Conservation (phyloP, 2,329 filamentous ascomycete species). For the Aquanectria penicillioides region DNA sequence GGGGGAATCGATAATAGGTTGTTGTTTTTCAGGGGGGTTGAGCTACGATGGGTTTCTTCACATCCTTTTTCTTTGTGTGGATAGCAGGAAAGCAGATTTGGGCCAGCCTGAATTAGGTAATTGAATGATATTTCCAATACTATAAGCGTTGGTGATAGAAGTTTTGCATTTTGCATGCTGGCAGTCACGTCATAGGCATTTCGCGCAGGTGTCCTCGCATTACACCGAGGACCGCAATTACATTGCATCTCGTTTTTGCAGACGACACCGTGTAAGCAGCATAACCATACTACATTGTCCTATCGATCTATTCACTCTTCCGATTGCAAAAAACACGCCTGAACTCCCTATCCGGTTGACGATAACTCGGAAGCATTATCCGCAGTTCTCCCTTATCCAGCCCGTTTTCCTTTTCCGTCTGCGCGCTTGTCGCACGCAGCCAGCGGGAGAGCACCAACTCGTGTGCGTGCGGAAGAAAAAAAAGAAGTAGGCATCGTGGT, state of each 20-base stretch:
- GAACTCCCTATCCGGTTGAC: constrained; percentile 39
- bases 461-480: constrained; percentile 2
- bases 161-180: no score
- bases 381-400: constrained; percentile 25
- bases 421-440: constrained; percentile 8
- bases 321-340: constrained; percentile 32
- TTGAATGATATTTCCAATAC: constrained; percentile 17
- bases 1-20: neutral
- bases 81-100: constrained; percentile 12
- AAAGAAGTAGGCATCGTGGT: constrained; percentile 6
- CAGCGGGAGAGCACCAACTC: constrained; percentile 6
- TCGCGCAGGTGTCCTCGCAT: no score
- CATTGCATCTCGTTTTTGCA: neutral
- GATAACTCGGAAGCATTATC: constrained; percentile 29
- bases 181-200: no score
- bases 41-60: neutral
- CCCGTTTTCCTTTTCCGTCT: constrained; percentile 16
- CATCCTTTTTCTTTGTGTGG: constrained; percentile 14
- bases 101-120: constrained; percentile 12
- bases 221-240: no score
- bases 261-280: no score
- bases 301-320: constrained; percentile 38
- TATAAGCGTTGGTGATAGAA: no score
- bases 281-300: constrained; percentile 3
- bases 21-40: neutral